These are phyloP conservation scores for Talaromyces thailandensis DNA, from an alignment of 495 filamentous ascomycete species.

Conservation along the genomic window DNA sequence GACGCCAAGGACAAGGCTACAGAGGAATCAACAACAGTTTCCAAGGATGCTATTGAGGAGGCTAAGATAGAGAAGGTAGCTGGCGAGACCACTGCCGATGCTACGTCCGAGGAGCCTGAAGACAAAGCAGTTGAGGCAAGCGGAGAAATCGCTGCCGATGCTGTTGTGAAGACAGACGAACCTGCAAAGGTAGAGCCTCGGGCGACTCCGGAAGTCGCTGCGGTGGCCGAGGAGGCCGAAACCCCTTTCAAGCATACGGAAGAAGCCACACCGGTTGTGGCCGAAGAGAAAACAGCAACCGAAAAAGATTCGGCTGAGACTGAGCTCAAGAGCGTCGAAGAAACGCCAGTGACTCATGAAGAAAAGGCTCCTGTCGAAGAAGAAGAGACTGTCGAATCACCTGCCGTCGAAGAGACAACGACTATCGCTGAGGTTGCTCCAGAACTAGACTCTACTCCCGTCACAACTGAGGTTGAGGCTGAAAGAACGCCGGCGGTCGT, in stretches of 20 bases:
- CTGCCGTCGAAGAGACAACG: not conserved
- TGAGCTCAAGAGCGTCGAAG: not conserved
- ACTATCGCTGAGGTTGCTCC: not conserved
- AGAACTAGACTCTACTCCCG: not conserved
- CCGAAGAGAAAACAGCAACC: slow-evolving; percentile 5
- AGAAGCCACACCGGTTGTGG: not conserved
- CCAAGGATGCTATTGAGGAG: slow-evolving; percentile 8
- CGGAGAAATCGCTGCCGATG: slow-evolving; percentile 3
- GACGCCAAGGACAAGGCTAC: slow-evolving; percentile 6
- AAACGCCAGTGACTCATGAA: not conserved
- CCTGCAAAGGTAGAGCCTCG: not conserved
- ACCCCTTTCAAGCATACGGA: not conserved
- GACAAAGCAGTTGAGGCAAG: slow-evolving; percentile 1
- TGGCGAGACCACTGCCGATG: not conserved
- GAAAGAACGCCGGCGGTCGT: slow-evolving; percentile 1
- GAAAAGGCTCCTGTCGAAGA: slow-evolving; percentile 2
- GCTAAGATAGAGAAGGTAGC: slow-evolving; percentile 5
- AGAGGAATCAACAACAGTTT: slow-evolving; percentile 5
- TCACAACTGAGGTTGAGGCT: not conserved
- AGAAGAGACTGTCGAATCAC: not conserved
- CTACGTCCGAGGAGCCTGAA: not conserved
- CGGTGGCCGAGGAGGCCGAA: not conserved
- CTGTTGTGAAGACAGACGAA: not conserved
- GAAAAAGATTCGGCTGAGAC: slow-evolving; percentile 3
- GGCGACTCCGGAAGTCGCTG: not conserved